Evolutionary conservation across 176 grass and related monocot genomes (phyloP).

Genomic region (Musa itinerans): DNA sequence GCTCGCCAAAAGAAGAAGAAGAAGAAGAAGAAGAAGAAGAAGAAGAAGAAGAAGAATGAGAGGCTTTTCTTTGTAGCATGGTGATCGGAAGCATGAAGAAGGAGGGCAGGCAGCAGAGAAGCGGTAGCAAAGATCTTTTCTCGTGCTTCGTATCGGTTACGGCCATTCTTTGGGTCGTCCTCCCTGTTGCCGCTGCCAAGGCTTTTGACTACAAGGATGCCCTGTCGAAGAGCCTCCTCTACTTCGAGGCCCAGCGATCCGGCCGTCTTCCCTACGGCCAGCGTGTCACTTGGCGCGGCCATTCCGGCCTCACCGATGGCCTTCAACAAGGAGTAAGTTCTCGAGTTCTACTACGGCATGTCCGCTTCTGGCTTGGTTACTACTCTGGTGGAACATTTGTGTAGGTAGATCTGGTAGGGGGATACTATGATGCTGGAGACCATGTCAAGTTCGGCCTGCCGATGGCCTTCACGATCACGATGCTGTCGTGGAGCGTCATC

Average conservation of each 20-base stretch:
- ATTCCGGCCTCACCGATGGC: constrained; percentile 15
- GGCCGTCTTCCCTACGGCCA: constrained; percentile 7
- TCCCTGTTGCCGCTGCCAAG: not conserved
- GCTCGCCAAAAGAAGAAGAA: too few species aligned
- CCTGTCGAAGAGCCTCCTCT: constrained; percentile 10
- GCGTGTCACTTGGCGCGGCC: constrained; percentile 10
- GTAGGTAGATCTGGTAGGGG: constrained; percentile 12
- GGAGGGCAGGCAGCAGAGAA: not conserved
- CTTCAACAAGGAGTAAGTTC: constrained; percentile 7
- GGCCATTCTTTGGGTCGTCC: not conserved
- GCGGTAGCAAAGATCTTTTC: not conserved
- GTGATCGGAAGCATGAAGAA: not conserved
- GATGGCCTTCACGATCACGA: constrained; percentile 17
- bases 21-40: too few species aligned
- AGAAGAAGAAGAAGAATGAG: too few species aligned
- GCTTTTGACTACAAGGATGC: constrained; percentile 13
- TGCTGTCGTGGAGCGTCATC: constrained; percentile 14
- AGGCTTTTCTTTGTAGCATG: too few species aligned
- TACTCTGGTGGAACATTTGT: not conserved
- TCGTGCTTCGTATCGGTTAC: not conserved
- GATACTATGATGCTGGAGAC: constrained; percentile 14
- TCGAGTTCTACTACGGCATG: not conserved
- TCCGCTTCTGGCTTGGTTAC: not conserved
- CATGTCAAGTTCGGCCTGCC: constrained; percentile 21
- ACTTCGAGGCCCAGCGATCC: constrained; percentile 17